Conservation (phyloP, 495 filamentous ascomycete species). For the Xanthoparmelia taractica region DNA sequence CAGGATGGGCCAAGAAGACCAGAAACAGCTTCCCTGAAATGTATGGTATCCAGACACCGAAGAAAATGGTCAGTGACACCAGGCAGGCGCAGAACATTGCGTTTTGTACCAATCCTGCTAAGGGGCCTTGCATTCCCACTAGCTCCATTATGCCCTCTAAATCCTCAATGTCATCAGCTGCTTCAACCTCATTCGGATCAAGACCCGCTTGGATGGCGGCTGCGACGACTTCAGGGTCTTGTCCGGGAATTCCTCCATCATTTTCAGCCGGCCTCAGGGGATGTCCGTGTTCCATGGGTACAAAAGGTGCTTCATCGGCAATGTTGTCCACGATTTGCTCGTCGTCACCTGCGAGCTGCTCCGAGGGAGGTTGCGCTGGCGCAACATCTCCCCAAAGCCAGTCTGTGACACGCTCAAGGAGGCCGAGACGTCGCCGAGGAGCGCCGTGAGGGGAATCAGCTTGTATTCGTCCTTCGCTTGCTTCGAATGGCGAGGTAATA, state of each 20-base stretch:
- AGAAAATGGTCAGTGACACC: slow-evolving; percentile 73
- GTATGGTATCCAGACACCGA: slow-evolving; percentile 86
- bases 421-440: neutral
- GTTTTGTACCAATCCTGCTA: slow-evolving; percentile 85
- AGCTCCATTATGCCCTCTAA: slow-evolving; percentile 97
- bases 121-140: slow-evolving; percentile 89
- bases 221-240: slow-evolving; percentile 36
- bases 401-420: slow-evolving; percentile 29
- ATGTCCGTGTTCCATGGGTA: slow-evolving; percentile 42
- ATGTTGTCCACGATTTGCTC: slow-evolving; percentile 52
- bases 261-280: slow-evolving; percentile 18
- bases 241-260: slow-evolving; percentile 26
- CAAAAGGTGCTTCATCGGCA: slow-evolving; percentile 56
- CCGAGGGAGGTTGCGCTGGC: slow-evolving; percentile 31
- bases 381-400: slow-evolving; percentile 62
- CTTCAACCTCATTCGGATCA: slow-evolving; percentile 53
- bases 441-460: neutral
- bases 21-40: slow-evolving; percentile 78
- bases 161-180: slow-evolving; percentile 81
- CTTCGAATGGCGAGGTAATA: neutral
- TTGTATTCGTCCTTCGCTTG: neutral
- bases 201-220: slow-evolving; percentile 42
- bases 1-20: slow-evolving; percentile 69
- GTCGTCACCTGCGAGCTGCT: slow-evolving; percentile 40
- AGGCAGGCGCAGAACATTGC: slow-evolving; percentile 87